phyloP scores from a whole-genome alignment of 2,329 filamentous ascomycete species.

The Zalaria sp. region DNA sequence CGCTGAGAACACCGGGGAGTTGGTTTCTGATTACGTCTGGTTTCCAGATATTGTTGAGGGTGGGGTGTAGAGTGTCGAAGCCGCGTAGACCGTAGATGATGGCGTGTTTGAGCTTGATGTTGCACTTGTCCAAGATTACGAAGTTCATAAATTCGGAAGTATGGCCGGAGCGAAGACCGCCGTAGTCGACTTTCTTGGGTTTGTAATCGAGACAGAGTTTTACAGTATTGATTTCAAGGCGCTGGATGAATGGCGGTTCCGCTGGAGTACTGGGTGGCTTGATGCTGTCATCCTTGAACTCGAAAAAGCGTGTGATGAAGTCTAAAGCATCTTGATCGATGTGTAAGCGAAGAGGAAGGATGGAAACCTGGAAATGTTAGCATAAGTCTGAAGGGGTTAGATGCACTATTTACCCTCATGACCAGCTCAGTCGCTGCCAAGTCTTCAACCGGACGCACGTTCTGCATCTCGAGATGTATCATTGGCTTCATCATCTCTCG shows the following conservation, averaged over 20 bases:
- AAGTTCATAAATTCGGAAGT: constrained; percentile 99
- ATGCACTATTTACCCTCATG: constrained; percentile 41
- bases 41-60: constrained; percentile 92
- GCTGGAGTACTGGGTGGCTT: constrained; percentile 27
- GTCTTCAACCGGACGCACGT: constrained; percentile 71
- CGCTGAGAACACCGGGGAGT: constrained; percentile 75
- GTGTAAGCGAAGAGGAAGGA: constrained; percentile 79
- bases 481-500: constrained; percentile 78
- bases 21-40: constrained; percentile 84
- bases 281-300: constrained; percentile 71
- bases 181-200: constrained; percentile 94
- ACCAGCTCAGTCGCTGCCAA: constrained; percentile 84
- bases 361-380: constrained; percentile 35
- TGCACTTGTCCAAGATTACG: constrained; percentile 74
- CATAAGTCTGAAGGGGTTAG: constrained; percentile 6
- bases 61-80: constrained; percentile 79
- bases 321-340: constrained; percentile 96
- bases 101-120: constrained; percentile 72
- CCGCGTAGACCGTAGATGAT: constrained; percentile 88
- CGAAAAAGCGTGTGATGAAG: constrained; percentile 94
- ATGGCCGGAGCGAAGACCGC: constrained; percentile 76
- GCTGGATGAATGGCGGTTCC: constrained; percentile 59
- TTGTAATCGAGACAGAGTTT: constrained; percentile 90
- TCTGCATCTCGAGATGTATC: constrained; percentile 78
- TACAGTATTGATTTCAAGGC: constrained; percentile 74